phyloP scores from a whole-genome alignment of 2,329 filamentous ascomycete species.

The Pyricularia pennisetigena region DNA sequence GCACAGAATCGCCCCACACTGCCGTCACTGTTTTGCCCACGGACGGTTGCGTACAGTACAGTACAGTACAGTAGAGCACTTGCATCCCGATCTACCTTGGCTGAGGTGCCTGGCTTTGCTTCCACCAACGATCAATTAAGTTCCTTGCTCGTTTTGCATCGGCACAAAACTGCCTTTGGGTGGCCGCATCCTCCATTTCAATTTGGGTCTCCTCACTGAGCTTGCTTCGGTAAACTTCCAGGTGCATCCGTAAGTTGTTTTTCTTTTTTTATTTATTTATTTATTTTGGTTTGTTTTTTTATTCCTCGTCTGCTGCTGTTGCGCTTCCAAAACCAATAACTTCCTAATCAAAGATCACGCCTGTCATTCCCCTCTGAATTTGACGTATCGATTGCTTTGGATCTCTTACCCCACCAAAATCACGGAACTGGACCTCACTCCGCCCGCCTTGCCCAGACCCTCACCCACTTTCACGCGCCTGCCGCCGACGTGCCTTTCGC shows the following conservation, averaged over 20 bases:
- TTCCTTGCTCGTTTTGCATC: background rate
- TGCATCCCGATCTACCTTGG: background rate
- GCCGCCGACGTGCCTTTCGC: background rate
- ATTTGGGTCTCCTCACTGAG: background rate
- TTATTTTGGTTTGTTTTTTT: no score
- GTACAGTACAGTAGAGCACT: background rate
- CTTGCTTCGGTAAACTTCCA: background rate
- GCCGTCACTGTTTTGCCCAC: background rate
- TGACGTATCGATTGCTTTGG: background rate
- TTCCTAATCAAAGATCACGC: background rate
- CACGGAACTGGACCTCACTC: background rate
- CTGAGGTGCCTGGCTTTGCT: background rate
- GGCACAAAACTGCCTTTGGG: background rate
- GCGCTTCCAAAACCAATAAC: background rate
- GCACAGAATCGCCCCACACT: background rate
- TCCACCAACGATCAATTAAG: background rate
- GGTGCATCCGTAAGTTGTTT: background rate
- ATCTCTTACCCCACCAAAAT: background rate
- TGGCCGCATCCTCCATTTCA: background rate
- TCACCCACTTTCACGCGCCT: background rate
- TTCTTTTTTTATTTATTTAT: background rate
- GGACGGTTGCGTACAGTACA: no score
- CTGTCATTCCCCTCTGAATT: background rate
- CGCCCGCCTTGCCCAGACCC: background rate
- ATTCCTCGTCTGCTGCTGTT: background rate